Percentiles rank a stretch among this genome's conserved stretches.
phyloP scores from a whole-genome alignment of 495 filamentous ascomycete genomes.

The Talaromyces stipitatus region DNA sequence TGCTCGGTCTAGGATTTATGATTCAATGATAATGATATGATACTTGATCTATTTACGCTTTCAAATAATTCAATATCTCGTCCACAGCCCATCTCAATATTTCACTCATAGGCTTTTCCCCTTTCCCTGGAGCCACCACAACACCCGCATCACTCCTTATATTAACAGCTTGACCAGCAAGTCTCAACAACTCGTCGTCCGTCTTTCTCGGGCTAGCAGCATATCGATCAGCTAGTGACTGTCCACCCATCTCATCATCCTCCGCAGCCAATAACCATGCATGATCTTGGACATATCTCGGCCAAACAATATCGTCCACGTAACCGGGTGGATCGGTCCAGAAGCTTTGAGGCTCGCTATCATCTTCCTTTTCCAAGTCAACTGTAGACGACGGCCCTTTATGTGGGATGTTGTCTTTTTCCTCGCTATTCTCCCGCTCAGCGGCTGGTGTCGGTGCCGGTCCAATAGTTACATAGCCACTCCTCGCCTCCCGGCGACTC shows the following conservation, averaged over 20 bases:
- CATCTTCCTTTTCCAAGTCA: conserved; percentile 30
- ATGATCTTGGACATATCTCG: conserved; percentile 77
- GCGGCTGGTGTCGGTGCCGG: conserved; percentile 19
- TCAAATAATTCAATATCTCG: conserved; percentile 20
- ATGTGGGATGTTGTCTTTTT: conserved; percentile 6
- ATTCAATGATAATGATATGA: neutral
- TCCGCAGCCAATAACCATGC: conserved; percentile 61
- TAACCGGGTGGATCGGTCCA: conserved; percentile 93
- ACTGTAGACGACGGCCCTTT: conserved; percentile 9
- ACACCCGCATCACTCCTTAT: conserved; percentile 30
- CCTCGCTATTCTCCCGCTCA: neutral
- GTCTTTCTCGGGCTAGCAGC: conserved; percentile 4
- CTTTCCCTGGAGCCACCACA: conserved; percentile 29
- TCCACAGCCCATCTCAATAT: conserved; percentile 38
- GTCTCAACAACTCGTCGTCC: conserved; percentile 18
- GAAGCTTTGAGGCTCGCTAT: conserved; percentile 59
- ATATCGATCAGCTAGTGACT: conserved; percentile 6
- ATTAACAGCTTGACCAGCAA: conserved; percentile 26
- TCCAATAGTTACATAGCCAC: conserved; percentile 77
- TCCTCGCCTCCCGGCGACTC: conserved; percentile 58
- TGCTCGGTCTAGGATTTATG: neutral
- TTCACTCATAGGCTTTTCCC: conserved; percentile 23
- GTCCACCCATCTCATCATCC: conserved; percentile 44
- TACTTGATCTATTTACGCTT: neutral
- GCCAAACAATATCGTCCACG: conserved; percentile 93